Conservation (phyloP, 257 asterid species). For the Gardenia jasminoides region DNA sequence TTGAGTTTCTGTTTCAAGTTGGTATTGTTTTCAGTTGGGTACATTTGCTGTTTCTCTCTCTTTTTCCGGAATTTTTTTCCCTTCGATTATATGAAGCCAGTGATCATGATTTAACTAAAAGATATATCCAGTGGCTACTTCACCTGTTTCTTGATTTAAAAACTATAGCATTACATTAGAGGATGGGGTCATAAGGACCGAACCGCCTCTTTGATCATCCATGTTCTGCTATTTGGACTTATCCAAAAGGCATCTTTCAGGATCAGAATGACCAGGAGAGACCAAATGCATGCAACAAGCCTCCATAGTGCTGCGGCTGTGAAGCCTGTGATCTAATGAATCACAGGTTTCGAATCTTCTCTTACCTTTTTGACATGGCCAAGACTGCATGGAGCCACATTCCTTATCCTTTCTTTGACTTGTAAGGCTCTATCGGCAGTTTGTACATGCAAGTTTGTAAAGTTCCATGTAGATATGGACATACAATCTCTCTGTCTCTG, state of each 20-base stretch:
- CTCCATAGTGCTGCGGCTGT: background rate
- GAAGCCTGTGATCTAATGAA: background rate
- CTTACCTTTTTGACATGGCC: background rate
- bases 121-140: background rate
- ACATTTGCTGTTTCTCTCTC: too few species aligned
- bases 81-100: too few species aligned
- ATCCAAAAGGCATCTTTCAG: conserved; percentile 14
- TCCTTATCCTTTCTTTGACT: background rate
- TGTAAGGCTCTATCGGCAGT: background rate
- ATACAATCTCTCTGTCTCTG: background rate
- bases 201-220: background rate
- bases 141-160: background rate
- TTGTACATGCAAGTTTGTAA: background rate
- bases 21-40: too few species aligned
- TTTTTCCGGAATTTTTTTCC: too few species aligned
- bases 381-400: background rate
- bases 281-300: conserved; percentile 13
- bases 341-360: conserved; percentile 10
- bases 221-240: background rate
- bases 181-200: background rate
- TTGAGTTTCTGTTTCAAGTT: too few species aligned
- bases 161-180: too few species aligned
- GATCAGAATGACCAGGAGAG: background rate
- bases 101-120: background rate
- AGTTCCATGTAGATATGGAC: background rate